Evolutionary conservation across 352 stramenopile genomes (phyloP).

Genomic region (Globisporangium alternatum): DNA sequence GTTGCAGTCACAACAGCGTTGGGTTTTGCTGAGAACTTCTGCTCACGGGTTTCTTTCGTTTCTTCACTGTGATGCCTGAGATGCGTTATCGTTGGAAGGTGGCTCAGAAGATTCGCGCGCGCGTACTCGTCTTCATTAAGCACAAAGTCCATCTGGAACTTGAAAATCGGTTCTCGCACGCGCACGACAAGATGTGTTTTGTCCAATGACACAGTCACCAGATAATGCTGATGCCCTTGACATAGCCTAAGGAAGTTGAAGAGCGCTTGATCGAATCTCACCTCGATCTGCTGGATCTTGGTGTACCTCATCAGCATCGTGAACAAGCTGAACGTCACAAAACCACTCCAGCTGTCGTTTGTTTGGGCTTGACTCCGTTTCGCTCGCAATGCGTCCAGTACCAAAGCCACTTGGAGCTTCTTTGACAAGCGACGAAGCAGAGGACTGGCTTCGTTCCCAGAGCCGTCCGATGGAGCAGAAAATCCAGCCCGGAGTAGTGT

Average conservation of each 20-base stretch:
- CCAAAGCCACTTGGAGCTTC: constrained; percentile 38
- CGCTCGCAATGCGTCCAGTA: constrained; percentile 39
- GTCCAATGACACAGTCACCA: constrained; percentile 41
- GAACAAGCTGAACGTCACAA: constrained; percentile 46
- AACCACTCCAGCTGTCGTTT: constrained; percentile 16
- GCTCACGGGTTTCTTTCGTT: constrained; percentile 22
- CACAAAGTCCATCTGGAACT: constrained; percentile 51
- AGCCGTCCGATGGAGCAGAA: background rate
- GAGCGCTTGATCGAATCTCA: constrained; percentile 43
- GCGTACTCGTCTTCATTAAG: constrained; percentile 51
- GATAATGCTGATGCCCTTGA: constrained; percentile 40
- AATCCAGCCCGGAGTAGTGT: constrained; percentile 38
- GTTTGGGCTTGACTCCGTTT: constrained; percentile 21
- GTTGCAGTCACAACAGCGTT: constrained; percentile 36
- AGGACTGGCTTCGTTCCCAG: background rate
- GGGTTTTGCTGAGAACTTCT: constrained; percentile 23
- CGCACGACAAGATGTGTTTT: constrained; percentile 33
- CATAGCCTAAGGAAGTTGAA: constrained; percentile 33
- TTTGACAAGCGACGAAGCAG: constrained; percentile 25
- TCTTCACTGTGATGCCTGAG: background rate
- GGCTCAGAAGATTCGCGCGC: constrained; percentile 24
- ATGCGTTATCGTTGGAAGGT: constrained; percentile 8
- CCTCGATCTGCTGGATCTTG: constrained; percentile 50
- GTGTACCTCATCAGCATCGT: constrained; percentile 37
- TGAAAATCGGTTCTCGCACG: constrained; percentile 51